phyloP scores from a whole-genome alignment of 2,329 filamentous ascomycete species.

The Escovopsis sp. region DNA sequence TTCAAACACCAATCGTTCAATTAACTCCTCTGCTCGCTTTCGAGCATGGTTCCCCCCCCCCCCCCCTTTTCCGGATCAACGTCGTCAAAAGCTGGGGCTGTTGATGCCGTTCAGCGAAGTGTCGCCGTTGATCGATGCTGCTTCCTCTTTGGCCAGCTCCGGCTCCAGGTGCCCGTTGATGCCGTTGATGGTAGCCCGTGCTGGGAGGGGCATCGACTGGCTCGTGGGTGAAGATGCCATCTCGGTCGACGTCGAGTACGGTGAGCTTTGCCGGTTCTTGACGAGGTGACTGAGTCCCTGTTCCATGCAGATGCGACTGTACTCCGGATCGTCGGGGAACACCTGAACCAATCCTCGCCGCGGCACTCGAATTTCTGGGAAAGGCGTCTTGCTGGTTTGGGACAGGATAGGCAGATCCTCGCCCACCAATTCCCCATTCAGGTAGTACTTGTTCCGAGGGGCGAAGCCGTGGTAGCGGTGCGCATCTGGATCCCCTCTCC shows the following conservation, averaged over 20 bases:
- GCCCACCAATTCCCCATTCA: constrained; percentile 38
- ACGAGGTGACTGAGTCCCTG: constrained; percentile 43
- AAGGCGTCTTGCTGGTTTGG: constrained; percentile 37
- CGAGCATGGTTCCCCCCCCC: not conserved
- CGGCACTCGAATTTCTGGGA: constrained; percentile 39
- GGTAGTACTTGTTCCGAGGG: constrained; percentile 42
- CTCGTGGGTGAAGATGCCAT: constrained; percentile 32
- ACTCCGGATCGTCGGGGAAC: constrained; percentile 41
- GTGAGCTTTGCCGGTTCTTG: constrained; percentile 25
- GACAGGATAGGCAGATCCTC: constrained; percentile 35
- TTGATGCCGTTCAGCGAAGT: constrained; percentile 17
- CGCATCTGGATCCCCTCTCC: constrained; percentile 43
- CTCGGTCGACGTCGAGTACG: constrained; percentile 29
- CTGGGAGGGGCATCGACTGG: constrained; percentile 15
- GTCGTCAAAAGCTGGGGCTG: constrained; percentile 7
- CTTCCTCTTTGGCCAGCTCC: constrained; percentile 8
- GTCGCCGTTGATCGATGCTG: constrained; percentile 10
- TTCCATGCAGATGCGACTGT: constrained; percentile 37
- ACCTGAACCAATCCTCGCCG: constrained; percentile 39
- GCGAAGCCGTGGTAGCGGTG: constrained; percentile 37
- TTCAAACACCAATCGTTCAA: too few species aligned
- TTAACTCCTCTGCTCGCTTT: not conserved
- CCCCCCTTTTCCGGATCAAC: not conserved
- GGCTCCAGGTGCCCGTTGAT: constrained; percentile 10
- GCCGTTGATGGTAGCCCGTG: constrained; percentile 17